Percentiles rank a stretch among this genome's conserved stretches.
Conservation (phyloP, 805 yeast species). For the Hanseniaspora lindneri region DNA sequence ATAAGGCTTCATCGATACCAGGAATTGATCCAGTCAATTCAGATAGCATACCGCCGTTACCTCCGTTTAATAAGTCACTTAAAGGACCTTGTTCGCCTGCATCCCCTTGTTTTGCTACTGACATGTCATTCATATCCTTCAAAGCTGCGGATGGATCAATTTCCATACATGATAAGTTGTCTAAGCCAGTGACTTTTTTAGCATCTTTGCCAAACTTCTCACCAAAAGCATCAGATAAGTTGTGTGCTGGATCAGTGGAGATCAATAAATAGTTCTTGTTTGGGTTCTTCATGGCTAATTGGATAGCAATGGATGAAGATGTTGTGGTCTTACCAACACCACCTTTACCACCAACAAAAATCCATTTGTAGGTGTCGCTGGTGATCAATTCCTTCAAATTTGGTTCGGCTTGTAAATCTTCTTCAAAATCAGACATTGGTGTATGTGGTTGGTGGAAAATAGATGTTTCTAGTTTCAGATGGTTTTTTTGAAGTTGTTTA, state of each 20-base stretch:
- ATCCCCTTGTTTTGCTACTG: conserved; percentile 28
- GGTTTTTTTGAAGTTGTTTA: too few relatives aligned
- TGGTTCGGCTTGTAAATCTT: conserved; percentile 59
- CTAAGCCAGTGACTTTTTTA: conserved; percentile 76
- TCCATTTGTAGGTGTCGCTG: conserved; percentile 74
- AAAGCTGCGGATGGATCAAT: conserved; percentile 92
- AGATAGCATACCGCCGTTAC: conserved; percentile 34
- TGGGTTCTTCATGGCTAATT: conserved; percentile 76
- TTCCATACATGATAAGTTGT: conserved; percentile 92
- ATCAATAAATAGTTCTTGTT: conserved; percentile 70
- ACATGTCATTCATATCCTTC: conserved; percentile 63
- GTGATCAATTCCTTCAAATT: conserved; percentile 56
- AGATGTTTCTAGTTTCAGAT: too few relatives aligned
- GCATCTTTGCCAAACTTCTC: conserved; percentile 98
- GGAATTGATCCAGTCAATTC: conserved; percentile 93
- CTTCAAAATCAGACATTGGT: conserved; percentile 16
- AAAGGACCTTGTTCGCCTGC: conserved; percentile 38
- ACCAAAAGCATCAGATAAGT: conserved; percentile 93
- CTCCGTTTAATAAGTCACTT: conserved; percentile 24
- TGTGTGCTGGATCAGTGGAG: conserved; percentile 98
- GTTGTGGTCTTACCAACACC: conserved; percentile 99
- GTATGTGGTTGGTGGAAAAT: too few relatives aligned
- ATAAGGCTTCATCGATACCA: conserved; percentile 95
- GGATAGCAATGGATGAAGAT: conserved; percentile 88
- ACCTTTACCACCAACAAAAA: conserved; percentile 98